Percentiles rank a stretch among this genome's conserved stretches.
Evolutionary conservation across 768 basidiomycete genomes (phyloP).

Genomic region (Amanita pallidorosea): DNA sequence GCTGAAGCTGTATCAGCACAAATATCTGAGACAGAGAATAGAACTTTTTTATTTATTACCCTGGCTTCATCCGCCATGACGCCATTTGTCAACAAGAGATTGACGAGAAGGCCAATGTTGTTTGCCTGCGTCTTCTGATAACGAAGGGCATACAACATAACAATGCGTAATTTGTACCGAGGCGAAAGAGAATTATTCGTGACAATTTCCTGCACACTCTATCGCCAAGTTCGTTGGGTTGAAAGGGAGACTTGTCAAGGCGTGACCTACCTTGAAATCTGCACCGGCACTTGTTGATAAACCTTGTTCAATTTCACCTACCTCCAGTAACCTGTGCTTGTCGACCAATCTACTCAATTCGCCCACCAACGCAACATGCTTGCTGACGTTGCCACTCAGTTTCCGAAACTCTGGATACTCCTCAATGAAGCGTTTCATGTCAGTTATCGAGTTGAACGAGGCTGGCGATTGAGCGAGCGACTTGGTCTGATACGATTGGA

Average conservation of each 20-base stretch:
- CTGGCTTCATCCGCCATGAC: constrained; percentile 67
- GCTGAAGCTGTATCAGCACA: constrained; percentile 29
- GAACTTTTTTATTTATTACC: constrained; percentile 16
- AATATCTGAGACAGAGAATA: constrained; percentile 5
- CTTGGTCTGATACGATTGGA: constrained; percentile 82
- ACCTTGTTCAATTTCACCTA: constrained; percentile 94
- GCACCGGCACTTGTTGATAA: constrained; percentile 86
- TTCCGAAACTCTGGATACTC: constrained; percentile 97
- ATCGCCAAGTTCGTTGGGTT: background rate
- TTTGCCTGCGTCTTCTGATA: constrained; percentile 85
- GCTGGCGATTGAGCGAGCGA: constrained; percentile 68
- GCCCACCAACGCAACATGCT: constrained; percentile 94
- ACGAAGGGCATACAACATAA: constrained; percentile 86
- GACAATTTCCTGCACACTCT: constrained; percentile 81
- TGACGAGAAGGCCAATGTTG: constrained; percentile 75
- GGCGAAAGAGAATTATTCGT: constrained; percentile 55
- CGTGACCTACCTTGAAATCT: constrained; percentile 54
- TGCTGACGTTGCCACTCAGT: constrained; percentile 95
- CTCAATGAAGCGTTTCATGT: constrained; percentile 97
- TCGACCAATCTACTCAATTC: constrained; percentile 89
- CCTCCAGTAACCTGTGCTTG: constrained; percentile 73
- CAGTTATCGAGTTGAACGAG: constrained; percentile 84
- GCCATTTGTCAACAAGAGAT: constrained; percentile 64
- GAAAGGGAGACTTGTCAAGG: background rate
- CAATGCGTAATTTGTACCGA: constrained; percentile 80